Evolutionary conservation across 208 protist species (phyloP).

Genomic region (Leishmania martiniquensis): DNA sequence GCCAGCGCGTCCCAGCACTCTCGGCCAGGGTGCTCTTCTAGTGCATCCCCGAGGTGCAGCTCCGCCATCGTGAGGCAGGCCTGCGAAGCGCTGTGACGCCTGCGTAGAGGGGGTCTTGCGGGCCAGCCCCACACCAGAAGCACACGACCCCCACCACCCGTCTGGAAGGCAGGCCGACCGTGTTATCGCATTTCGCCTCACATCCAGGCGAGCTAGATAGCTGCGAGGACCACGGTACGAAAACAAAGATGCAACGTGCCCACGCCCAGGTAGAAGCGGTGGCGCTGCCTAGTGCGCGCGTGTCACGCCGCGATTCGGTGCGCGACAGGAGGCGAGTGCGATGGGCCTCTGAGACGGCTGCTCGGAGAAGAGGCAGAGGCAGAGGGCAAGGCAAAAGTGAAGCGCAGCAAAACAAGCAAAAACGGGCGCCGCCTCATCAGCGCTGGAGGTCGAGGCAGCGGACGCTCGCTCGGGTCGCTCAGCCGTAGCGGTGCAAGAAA

Average conservation of each 20-base stretch:
- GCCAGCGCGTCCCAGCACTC: not conserved
- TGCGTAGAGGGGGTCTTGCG: no score
- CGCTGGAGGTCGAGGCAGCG: no score
- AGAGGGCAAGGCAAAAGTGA: not conserved
- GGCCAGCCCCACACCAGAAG: no score
- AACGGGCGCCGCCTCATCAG: no score
- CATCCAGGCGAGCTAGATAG: not conserved
- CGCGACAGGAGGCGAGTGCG: not conserved
- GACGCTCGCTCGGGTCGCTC: no score
- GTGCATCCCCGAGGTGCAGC: slow-evolving; percentile 7
- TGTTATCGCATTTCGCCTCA: not conserved
- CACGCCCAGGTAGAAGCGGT: not conserved
- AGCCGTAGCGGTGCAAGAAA: not conserved
- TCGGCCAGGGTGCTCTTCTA: slow-evolving; percentile 5
- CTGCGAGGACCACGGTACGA: not conserved
- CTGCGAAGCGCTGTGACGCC: no score
- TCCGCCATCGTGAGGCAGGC: slow-evolving; percentile 7
- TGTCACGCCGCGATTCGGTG: not conserved
- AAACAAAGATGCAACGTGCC: not conserved
- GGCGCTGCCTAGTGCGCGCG: not conserved
- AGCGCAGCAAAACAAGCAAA: not conserved
- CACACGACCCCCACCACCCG: not conserved
- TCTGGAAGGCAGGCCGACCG: not conserved
- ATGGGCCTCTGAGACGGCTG: not conserved
- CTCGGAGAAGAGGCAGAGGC: not conserved